A percentile compares a stretch with the other conserved stretches of the same genome.
These are phyloP conservation scores for Sphagnum fallax DNA, from an alignment of 228 moss, liverwort and hornwort genomes.

Conservation along the genomic window DNA sequence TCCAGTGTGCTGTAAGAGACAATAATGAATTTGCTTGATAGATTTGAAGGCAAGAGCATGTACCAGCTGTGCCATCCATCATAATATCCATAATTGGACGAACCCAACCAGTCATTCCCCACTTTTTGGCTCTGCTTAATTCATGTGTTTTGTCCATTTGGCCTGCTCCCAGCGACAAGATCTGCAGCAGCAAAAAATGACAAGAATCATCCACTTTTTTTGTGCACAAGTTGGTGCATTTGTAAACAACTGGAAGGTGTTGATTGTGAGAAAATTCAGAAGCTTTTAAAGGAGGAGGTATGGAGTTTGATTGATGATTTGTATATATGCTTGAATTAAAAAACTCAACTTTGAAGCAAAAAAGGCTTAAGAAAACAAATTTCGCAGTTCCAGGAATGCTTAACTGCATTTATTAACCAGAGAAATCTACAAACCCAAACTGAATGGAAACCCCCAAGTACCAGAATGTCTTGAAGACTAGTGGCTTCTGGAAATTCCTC, in stretches of 20 bases:
- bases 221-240: not conserved
- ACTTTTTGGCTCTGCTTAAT: conserved; percentile 41
- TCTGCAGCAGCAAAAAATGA: conserved; percentile 22
- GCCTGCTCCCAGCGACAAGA: conserved; percentile 73
- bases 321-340: too few species aligned
- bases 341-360: too few species aligned
- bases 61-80: conserved; percentile 96
- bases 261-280: too few species aligned
- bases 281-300: too few species aligned
- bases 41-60: not conserved
- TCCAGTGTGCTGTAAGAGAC: too few species aligned
- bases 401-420: not conserved
- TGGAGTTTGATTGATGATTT: too few species aligned
- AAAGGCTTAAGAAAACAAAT: not conserved
- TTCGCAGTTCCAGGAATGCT: not conserved
- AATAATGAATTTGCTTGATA: not conserved
- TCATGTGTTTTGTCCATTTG: conserved; percentile 73
- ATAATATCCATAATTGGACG: conserved; percentile 78
- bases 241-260: not conserved
- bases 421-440: not conserved
- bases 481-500: conserved; percentile 65
- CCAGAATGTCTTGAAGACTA: conserved; percentile 64
- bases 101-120: conserved; percentile 86
- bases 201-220: not conserved
- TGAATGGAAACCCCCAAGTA: conserved; percentile 5